Evolutionary conservation across 192 early-diverging fungal genomes (phyloP).

Genomic region (Backusella macrospora): DNA sequence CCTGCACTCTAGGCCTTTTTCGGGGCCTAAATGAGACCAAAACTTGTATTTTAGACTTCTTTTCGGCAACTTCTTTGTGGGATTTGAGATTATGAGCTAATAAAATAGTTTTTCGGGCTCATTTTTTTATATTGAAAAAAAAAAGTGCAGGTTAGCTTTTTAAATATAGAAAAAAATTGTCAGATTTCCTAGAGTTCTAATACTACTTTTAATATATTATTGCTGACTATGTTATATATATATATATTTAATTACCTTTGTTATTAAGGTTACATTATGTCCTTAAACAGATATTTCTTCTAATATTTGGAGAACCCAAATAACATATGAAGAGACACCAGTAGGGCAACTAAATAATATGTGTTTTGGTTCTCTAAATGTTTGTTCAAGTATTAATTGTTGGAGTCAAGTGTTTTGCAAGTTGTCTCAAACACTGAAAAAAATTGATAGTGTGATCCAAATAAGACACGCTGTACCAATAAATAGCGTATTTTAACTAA

Average conservation of each 20-base stretch:
- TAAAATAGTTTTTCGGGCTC: no score
- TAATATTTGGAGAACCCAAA: conserved; percentile 31
- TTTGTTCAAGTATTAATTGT: background rate
- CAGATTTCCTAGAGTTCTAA: no score
- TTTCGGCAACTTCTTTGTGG: no score
- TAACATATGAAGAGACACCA: conserved; percentile 27
- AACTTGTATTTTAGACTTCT: no score
- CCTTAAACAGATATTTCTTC: conserved; percentile 20
- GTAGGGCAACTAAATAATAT: conserved; percentile 18
- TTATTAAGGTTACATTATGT: conserved; percentile 28
- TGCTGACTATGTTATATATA: no score
- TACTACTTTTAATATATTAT: no score
- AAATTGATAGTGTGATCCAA: background rate
- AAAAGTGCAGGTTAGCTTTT: no score
- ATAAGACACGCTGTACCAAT: background rate
- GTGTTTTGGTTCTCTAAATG: conserved; percentile 19
- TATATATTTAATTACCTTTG: conserved; percentile 3
- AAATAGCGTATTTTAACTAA: background rate
- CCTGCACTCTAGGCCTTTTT: no score
- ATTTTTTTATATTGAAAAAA: no score
- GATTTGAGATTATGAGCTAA: no score
- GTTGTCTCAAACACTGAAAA: background rate
- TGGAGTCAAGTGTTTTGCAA: background rate
- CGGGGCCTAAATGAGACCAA: no score
- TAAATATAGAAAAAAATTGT: no score